Evolutionary conservation across 352 stramenopile genomes (phyloP).

Genomic region (Lagenidium giganteum): DNA sequence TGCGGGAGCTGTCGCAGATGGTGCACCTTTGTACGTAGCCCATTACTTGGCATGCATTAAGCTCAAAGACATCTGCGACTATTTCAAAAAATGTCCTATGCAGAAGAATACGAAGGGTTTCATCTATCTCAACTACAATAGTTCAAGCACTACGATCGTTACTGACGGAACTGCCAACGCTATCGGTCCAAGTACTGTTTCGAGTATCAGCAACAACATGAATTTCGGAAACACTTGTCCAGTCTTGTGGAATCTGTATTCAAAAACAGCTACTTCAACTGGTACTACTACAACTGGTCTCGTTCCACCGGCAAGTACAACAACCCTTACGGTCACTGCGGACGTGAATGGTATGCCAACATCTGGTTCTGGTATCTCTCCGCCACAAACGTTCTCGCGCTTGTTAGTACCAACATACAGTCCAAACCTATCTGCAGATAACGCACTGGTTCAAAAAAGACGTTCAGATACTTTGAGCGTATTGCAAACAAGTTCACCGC

Average conservation of each 20-base stretch:
- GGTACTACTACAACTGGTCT: neutral
- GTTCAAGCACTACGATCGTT: neutral
- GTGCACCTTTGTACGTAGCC: too few species aligned
- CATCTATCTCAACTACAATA: neutral
- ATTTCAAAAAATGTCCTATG: too few species aligned
- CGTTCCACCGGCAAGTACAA: neutral
- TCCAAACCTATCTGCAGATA: too few species aligned
- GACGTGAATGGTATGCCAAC: too few species aligned
- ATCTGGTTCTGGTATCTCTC: too few species aligned
- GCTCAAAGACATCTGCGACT: neutral
- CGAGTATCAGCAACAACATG: neutral
- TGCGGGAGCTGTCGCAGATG: too few species aligned
- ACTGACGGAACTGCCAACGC: neutral
- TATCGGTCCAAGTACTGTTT: neutral
- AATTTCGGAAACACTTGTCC: neutral
- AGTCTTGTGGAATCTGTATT: neutral
- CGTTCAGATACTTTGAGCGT: constrained; percentile 11
- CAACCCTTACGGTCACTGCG: neutral
- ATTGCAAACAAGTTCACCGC: constrained; percentile 10
- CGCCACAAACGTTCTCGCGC: too few species aligned
- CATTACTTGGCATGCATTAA: neutral
- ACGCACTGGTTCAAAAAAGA: too few species aligned
- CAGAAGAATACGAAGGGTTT: too few species aligned
- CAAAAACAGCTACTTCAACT: neutral
- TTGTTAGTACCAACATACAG: too few species aligned